Percentiles rank a stretch among this genome's conserved stretches.
phyloP scores from a whole-genome alignment of 441 rosid genomes.

The Gossypium aridum region DNA sequence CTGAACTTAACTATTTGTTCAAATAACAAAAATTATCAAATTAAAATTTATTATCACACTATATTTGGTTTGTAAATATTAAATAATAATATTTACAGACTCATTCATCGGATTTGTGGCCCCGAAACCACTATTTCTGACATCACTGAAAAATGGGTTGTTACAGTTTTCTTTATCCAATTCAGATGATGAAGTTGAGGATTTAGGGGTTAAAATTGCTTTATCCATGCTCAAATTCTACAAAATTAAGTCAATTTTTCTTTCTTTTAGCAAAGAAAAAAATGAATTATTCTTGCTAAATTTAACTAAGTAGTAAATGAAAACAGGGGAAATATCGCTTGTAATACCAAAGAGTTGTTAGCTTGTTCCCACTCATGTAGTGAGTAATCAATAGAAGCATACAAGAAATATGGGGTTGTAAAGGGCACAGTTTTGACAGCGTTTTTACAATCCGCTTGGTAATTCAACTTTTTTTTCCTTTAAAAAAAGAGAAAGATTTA shows the following conservation, averaged over 20 bases:
- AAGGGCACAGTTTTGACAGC: constrained; percentile 71
- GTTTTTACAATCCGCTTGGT: constrained; percentile 89
- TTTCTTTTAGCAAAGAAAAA: background rate
- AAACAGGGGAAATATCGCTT: constrained; percentile 86
- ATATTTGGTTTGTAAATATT: no score
- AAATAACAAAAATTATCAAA: no score
- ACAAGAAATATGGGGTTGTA: constrained; percentile 74
- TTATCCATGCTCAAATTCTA: constrained; percentile 68
- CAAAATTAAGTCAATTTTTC: constrained; percentile 36
- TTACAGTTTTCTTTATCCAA: background rate
- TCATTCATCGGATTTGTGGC: no score
- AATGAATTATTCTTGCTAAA: background rate
- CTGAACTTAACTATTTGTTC: no score
- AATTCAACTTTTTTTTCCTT: constrained; percentile 4
- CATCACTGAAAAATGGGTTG: no score
- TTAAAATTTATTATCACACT: no score
- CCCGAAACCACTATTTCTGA: no score
- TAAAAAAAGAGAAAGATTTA: background rate
- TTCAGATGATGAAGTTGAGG: constrained; percentile 38
- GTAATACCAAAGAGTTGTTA: constrained; percentile 73
- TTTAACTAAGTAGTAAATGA: constrained; percentile 7
- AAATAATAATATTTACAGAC: no score
- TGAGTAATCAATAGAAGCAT: constrained; percentile 89
- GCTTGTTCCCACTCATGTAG: constrained; percentile 80
- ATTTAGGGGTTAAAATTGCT: constrained; percentile 72